Percentiles rank a stretch among this genome's conserved stretches.
These are phyloP conservation scores for Laburnicola sp. DNA, from an alignment of 2,329 filamentous ascomycete species.

Conservation along the genomic window DNA sequence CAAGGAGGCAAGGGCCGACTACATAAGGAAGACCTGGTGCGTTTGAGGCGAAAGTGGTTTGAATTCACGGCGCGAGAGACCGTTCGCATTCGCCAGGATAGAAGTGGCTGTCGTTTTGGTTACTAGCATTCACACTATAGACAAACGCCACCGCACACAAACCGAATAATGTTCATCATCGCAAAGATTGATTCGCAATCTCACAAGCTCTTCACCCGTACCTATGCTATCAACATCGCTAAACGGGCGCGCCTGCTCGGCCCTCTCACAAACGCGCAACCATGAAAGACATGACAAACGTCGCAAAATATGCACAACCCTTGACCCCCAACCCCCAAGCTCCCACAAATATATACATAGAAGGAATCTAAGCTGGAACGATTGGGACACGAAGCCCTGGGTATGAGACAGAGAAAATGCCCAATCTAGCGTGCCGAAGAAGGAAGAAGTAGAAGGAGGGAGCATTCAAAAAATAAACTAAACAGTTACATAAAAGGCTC, in stretches of 20 bases:
- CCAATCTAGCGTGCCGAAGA: constrained; percentile 16
- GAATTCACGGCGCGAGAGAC: not conserved
- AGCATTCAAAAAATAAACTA: constrained; percentile 8
- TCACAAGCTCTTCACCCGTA: too few species aligned
- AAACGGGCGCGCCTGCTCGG: too few species aligned
- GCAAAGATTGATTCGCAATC: too few species aligned
- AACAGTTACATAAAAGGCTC: constrained; percentile 4
- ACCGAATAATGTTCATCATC: not conserved
- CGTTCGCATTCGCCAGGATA: not conserved
- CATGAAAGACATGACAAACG: too few species aligned
- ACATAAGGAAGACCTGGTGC: too few species aligned
- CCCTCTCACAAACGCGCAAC: too few species aligned
- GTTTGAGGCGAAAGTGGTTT: not conserved
- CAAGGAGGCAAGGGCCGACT: too few species aligned
- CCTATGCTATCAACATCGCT: too few species aligned
- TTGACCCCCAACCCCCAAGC: too few species aligned
- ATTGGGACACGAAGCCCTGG: constrained; percentile 8
- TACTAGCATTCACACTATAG: not conserved
- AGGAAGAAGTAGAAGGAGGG: constrained; percentile 13
- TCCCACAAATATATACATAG: constrained; percentile 21
- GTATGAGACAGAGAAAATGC: constrained; percentile 23
- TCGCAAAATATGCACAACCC: too few species aligned
- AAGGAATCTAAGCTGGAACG: constrained; percentile 12
- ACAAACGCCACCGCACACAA: not conserved
- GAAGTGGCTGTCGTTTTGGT: not conserved